Conservation (phyloP, 345 rosid species). For the Corchorus olitorius region DNA sequence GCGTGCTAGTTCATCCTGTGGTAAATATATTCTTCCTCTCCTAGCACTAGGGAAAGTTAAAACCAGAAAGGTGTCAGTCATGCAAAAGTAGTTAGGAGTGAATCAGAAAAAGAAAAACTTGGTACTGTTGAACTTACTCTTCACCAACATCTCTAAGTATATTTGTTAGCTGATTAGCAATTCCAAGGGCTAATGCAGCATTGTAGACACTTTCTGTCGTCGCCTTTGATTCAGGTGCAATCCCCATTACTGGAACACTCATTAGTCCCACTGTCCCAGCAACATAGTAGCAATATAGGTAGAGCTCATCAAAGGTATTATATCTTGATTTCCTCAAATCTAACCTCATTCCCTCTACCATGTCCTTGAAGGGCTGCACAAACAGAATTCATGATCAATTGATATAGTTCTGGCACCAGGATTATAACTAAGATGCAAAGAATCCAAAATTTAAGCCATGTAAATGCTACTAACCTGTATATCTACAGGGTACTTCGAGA, state of each 20-base stretch:
- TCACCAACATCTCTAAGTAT: slow-evolving; percentile 63
- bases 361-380: slow-evolving; percentile 55
- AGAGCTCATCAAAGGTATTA: slow-evolving; percentile 51
- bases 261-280: slow-evolving; percentile 61
- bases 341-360: slow-evolving; percentile 56
- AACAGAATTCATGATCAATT: not conserved
- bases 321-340: slow-evolving; percentile 51
- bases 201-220: slow-evolving; percentile 51
- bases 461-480: slow-evolving; percentile 39
- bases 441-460: too few relatives aligned
- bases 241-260: slow-evolving; percentile 64
- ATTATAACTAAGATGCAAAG: not conserved
- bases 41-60: slow-evolving; percentile 36
- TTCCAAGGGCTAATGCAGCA: slow-evolving; percentile 55
- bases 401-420: not conserved
- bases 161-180: slow-evolving; percentile 61
- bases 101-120: not conserved
- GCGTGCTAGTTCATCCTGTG: slow-evolving; percentile 46
- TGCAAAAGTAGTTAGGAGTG: not conserved
- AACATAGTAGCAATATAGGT: slow-evolving; percentile 57
- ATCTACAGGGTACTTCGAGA: slow-evolving; percentile 49
- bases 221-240: slow-evolving; percentile 50
- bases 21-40: slow-evolving; percentile 57
- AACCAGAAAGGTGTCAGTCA: not conserved
- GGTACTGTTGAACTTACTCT: slow-evolving; percentile 41